These are phyloP conservation scores for Fusarium scirpi DNA, from an alignment of 2,329 filamentous ascomycete genomes.

Conservation along the genomic window DNA sequence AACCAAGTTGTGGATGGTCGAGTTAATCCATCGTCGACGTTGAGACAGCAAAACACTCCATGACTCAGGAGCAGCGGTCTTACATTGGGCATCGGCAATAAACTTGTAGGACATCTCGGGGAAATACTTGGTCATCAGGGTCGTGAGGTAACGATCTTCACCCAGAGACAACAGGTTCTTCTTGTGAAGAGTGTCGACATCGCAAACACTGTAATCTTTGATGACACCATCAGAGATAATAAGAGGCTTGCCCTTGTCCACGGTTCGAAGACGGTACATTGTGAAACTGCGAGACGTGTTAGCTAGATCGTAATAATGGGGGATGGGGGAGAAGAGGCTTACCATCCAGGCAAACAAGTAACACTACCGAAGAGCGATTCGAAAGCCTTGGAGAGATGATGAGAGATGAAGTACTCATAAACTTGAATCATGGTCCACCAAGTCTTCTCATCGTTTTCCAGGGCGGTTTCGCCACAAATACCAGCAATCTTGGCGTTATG, in stretches of 20 bases:
- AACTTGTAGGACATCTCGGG: conserved; percentile 97
- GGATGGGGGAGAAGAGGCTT: conserved; percentile 58
- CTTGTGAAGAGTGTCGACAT: conserved; percentile 94
- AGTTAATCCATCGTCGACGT: conserved; percentile 99
- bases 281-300: conserved; percentile 78
- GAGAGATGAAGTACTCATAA: conserved; percentile 99
- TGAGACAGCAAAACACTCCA: conserved; percentile 98
- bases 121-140: conserved; percentile 98
- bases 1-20: conserved; percentile 94
- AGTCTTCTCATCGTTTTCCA: conserved; percentile 93
- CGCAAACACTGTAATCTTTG: conserved; percentile 86
- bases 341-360: conserved; percentile 99
- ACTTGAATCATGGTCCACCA: conserved; percentile 99
- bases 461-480: conserved; percentile 95
- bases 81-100: conserved; percentile 89
- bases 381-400: conserved; percentile 96
- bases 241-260: conserved; percentile 91
- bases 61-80: conserved; percentile 92
- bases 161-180: conserved; percentile 95
- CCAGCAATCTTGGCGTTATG: conserved; percentile 96
- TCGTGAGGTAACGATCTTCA: conserved; percentile 97
- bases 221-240: conserved; percentile 93
- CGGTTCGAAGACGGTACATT: conserved; percentile 97
- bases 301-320: conserved; percentile 9
- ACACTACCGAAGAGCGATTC: conserved; percentile 98